Evolutionary conservation across 2,329 filamentous ascomycete species (phyloP).

Genomic region (Fusarium brachygibbosum): DNA sequence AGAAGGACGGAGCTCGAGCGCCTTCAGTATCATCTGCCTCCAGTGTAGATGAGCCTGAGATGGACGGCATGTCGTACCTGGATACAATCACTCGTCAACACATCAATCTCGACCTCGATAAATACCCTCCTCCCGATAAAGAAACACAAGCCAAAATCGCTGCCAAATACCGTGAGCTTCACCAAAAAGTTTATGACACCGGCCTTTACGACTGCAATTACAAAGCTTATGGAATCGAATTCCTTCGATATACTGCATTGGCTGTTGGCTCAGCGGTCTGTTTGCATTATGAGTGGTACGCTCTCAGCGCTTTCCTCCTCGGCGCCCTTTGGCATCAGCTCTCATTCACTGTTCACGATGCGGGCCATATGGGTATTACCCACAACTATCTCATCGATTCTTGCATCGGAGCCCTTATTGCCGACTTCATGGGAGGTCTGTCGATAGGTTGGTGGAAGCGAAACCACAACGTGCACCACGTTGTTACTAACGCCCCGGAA

Average conservation of each 20-base stretch:
- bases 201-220: conserved; percentile 90
- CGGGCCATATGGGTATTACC: conserved; percentile 97
- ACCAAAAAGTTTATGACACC: conserved; percentile 77
- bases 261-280: conserved; percentile 71
- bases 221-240: conserved; percentile 81
- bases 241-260: conserved; percentile 75
- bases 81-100: conserved; percentile 81
- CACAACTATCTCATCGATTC: conserved; percentile 88
- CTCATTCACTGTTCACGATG: conserved; percentile 93
- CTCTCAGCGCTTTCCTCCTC: conserved; percentile 77
- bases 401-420: conserved; percentile 88
- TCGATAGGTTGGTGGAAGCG: conserved; percentile 98
- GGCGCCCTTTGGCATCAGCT: conserved; percentile 95
- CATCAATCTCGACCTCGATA: conserved; percentile 80
- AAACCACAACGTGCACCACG: conserved; percentile 96
- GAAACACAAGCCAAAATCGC: conserved; percentile 82
- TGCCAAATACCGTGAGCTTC: conserved; percentile 83
- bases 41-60: conserved; percentile 60
- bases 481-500: conserved; percentile 94
- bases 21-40: conserved; percentile 73
- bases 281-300: conserved; percentile 75
- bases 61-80: conserved; percentile 73
- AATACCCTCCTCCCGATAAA: conserved; percentile 83
- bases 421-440: conserved; percentile 89
- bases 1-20: conserved; percentile 48